Evolutionary conservation across 169 alveolate species (phyloP), one percentile per base, ranked within the genome.

Genomic region (Plasmodium ovale): DNA sequence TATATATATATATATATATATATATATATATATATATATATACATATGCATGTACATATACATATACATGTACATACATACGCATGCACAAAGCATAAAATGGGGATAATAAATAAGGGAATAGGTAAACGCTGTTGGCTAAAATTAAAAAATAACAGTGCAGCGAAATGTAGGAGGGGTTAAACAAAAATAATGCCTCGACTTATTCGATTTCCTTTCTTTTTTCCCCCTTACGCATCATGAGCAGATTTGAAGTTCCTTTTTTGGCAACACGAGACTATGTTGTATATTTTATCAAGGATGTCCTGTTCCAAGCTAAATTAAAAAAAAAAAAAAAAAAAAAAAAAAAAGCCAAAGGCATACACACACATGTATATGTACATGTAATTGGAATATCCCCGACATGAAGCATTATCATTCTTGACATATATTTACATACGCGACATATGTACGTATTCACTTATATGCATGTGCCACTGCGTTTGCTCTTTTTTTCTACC

Each of bases 241-340:
- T 79, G 89, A 35, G 89, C 89, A 16, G 89, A 68, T 65, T 79
- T 79, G 42, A 79, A 79, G 65, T 79, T 64, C 73, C 51, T 79
- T 58, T 79, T 31, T 59, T 79, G 72, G 47, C 89, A 79, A 65
- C 70, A 56, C 1, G 84, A 79, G 35, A 79, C 89, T 25, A 79
- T 79, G 31, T 79, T 79, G 58, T 79, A 79, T 79, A 79, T 79
- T 79, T 79, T 79, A 4, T 79, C 89, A 14, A 79, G 82, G 39
- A 79, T 58, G 49, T 79, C 89, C n/a, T 25, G 53, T 59, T 73
- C 88, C 53, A 73, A 23, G 49, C 88, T 73, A 56, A 25, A 29
- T 35, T 14, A 29, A 74, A 60, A 74, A 53, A 74, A n/a, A n/a
- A n/a, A n/a, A n/a, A n/a, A 74, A 42, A 9, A 54, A 79, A 65